phyloP scores from a whole-genome alignment of 2,329 filamentous ascomycete species.

The Colletotrichum tamarilloi region DNA sequence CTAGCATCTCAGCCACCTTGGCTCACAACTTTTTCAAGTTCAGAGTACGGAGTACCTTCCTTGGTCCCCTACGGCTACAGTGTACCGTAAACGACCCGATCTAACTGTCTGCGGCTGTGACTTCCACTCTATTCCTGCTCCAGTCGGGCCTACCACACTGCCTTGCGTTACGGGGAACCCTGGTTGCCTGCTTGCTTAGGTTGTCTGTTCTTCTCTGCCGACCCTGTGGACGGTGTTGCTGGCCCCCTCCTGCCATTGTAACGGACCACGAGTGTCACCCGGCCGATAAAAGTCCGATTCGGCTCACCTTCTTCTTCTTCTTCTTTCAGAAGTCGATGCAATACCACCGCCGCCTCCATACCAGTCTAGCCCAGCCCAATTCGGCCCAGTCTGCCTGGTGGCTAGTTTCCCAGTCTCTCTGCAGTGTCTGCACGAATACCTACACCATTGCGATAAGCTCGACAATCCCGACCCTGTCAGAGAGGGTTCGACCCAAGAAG shows the following conservation, averaged over 20 bases:
- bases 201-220: too few relatives aligned
- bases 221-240: background rate
- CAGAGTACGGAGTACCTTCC: too few relatives aligned
- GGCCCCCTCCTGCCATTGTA: background rate
- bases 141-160: background rate
- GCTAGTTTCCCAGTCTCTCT: background rate
- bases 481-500: background rate
- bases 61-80: background rate
- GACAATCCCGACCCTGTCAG: background rate
- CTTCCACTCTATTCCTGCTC: background rate
- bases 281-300: constrained; percentile 12
- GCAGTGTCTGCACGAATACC: background rate
- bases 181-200: too few relatives aligned
- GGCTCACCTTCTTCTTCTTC: background rate
- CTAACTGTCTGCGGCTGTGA: background rate
- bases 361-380: background rate
- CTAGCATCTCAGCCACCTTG: too few relatives aligned
- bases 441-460: background rate
- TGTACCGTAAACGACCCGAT: background rate
- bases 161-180: too few relatives aligned
- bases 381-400: background rate
- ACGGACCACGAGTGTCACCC: constrained; percentile 4
- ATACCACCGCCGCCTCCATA: background rate
- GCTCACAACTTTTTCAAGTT: too few relatives aligned
- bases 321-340: background rate